Conservation (phyloP, 345 rosid genomes). For the Eutrema yunnanense region DNA sequence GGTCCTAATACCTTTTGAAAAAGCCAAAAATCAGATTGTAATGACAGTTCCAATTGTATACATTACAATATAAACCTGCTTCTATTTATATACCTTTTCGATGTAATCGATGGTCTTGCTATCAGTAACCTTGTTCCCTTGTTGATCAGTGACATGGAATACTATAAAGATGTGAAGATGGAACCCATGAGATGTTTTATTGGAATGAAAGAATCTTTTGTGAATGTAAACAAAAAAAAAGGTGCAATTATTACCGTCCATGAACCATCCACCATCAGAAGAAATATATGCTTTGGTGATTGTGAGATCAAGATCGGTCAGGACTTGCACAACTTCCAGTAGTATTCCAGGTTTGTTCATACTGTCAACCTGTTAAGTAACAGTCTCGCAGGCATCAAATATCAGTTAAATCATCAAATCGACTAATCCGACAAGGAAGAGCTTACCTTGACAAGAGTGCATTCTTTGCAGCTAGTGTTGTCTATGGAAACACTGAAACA, state of each 20-base stretch:
- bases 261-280: constrained; percentile 98
- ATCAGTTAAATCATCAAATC: not conserved
- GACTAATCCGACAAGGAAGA: not conserved
- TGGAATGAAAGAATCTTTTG: not conserved
- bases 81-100: constrained; percentile 47
- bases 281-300: constrained; percentile 92
- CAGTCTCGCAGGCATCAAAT: not conserved
- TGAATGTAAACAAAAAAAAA: not conserved
- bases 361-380: constrained; percentile 60
- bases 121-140: constrained; percentile 75
- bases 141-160: constrained; percentile 85
- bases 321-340: constrained; percentile 90
- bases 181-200: not conserved
- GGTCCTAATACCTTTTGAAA: constrained; percentile 72
- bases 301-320: constrained; percentile 79
- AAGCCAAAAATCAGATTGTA: not conserved
- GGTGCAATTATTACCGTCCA: constrained; percentile 59
- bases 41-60: not conserved
- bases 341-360: constrained; percentile 92
- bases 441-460: constrained; percentile 72
- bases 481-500: constrained; percentile 79
- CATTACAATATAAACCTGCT: not conserved
- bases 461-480: constrained; percentile 59
- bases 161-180: constrained; percentile 34
- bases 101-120: constrained; percentile 69